Evolutionary conservation across 2,329 filamentous ascomycete genomes (phyloP).

Genomic region (Cephalotrichum gorgonifer): DNA sequence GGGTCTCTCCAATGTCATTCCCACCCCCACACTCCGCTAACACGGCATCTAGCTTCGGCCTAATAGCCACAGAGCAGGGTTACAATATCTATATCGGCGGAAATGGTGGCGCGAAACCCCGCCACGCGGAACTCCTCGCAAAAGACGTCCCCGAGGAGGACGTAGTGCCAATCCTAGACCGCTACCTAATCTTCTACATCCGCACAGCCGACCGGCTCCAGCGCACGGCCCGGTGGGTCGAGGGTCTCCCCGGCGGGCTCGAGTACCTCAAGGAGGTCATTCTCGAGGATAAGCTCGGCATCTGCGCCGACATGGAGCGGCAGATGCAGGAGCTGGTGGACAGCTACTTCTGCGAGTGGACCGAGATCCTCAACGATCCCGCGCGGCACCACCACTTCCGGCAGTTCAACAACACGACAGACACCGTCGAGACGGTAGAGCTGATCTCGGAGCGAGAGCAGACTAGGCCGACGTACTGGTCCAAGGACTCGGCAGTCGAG

Average conservation of each 20-base stretch:
- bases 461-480: constrained; percentile 66
- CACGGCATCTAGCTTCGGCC: constrained; percentile 50
- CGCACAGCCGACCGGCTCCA: constrained; percentile 85
- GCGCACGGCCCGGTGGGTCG: constrained; percentile 80
- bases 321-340: constrained; percentile 83
- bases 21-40: constrained; percentile 6
- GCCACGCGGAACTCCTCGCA: constrained; percentile 72
- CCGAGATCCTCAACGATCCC: constrained; percentile 64
- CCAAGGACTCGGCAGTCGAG: constrained; percentile 46
- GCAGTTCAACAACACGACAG: constrained; percentile 76
- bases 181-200: constrained; percentile 90
- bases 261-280: constrained; percentile 74
- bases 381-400: constrained; percentile 58
- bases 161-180: constrained; percentile 73
- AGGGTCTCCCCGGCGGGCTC: constrained; percentile 73
- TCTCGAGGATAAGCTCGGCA: constrained; percentile 76
- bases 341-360: constrained; percentile 87
- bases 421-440: constrained; percentile 61
- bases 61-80: constrained; percentile 86
- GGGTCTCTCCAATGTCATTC: constrained; percentile 17
- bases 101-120: constrained; percentile 79
- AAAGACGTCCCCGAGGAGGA: constrained; percentile 79
- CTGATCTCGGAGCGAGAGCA: constrained; percentile 63
- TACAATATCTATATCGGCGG: constrained; percentile 89
- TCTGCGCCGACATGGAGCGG: constrained; percentile 70